Evolutionary conservation across 2,329 filamentous ascomycete genomes (phyloP), one percentile per base, ranked within the genome.

Genomic region (Colletotrichum magnum): DNA sequence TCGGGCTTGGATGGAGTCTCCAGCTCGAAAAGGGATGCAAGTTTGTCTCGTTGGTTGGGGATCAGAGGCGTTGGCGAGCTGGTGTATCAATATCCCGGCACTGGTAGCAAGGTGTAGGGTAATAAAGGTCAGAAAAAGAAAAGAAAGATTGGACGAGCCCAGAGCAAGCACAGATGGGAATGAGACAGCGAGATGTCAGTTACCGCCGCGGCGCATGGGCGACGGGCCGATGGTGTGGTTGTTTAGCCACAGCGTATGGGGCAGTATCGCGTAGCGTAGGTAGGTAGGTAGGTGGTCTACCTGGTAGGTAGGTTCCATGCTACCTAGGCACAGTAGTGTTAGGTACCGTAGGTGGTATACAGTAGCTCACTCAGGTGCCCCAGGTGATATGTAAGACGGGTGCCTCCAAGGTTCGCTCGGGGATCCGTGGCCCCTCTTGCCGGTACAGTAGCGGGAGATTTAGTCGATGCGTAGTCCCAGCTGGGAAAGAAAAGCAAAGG

Each of bases 181-280:
- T 67, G 67, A 69, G 67, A 69, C 67, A 69, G 61, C 67, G 56
- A 69, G 45, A 69, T 69, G 67, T 69, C 67, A 69, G 67, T 69
- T 66, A 60, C 67, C 67, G 67, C 63, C 57, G 47, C 67, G 57
- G 62, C 63, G 57, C 67, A 69, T 69, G 62, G 60, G 45, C 62
- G 67, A 28, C 56, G 67, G 67, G 67, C 62, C 63, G 67, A 24
- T 50, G 47, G 7, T n/a, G 7, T 54, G 62, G 50, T 56, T 58
- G 32, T 36, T 36, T 36, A 36, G 32, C 32, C 32, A 36, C 67
- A 67, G 67, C 62, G 62, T n/a, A 57, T 24, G 21, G 13, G 13
- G 41, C 41, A 43, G 41, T 36, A 36, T 36, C 7, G 32, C 32
- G 32, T 36, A 36, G 32, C 28, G 32, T 36, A 36, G 28, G 28